Evolutionary conservation across 179 eudicot species (phyloP), one percentile per base, ranked within the genome.

Genomic region (Spinacia oleracea): DNA sequence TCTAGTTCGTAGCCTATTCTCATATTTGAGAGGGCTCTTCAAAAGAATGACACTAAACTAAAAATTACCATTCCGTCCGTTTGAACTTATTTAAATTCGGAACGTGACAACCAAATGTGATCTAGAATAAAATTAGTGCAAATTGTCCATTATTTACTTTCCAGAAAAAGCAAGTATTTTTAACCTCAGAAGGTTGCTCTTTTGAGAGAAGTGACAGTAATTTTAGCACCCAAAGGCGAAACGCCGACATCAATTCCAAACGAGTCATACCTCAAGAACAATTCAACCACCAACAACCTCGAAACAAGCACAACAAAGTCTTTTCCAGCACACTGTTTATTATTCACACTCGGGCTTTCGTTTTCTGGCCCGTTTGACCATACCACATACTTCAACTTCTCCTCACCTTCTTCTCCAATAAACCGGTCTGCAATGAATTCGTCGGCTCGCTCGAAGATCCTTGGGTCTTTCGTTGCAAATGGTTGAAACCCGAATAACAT

Each of bases 241-340:
- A 15, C 1, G 0, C 81, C 87, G 0, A 90, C 97, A 64, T 93
- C 98, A 27, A 95, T 87, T 70, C 87, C 97, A 70, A 93, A 89
- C 32, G 95, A 91, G 34, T 95, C 97, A 25, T 93, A 95, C 23
- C 97, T 78, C 53, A 82, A 79, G 76, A 93, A 95, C 11, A 93
- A 27, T 80, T 93, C 97, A n/a, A 89, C 91, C 45, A 91, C 64
- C 84, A 95, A 74, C 82, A 95, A 63, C 84, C 98, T 87, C 42
- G 93, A 65, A 6, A 85, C 83, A 81, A 95, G 27, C 45, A 93
- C 93, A 60, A 93, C 97, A 21, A 95, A 93, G 68, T 95, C 95
- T 79, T 95, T 95, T 0, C 97, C 98, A n/a, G 93, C 94, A 31
- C 98, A 95, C 78, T 94, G 98, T 83, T 94, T 94, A 23, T 93